A percentile compares a stretch with the other conserved stretches of the same genome.
Evolutionary conservation across 441 rosid genomes (phyloP).

Genomic region (Eutrema salsugineum): DNA sequence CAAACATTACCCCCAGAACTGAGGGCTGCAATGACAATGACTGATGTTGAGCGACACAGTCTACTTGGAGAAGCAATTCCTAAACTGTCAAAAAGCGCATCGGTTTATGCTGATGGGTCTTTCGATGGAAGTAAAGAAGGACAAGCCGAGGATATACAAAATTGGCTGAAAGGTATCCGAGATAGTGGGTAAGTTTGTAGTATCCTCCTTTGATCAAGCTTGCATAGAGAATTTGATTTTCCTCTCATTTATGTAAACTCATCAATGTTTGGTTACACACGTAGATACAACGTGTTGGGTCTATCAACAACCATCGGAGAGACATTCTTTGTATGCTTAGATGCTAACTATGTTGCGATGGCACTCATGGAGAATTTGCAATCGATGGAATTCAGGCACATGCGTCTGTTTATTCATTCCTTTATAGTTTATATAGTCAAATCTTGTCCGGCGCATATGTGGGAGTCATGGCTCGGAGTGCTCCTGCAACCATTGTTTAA

Average conservation of each 20-base stretch:
- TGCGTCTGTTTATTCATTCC: conserved; percentile 71
- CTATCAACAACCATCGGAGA: conserved; percentile 78
- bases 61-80: conserved; percentile 80
- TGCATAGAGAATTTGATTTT: neutral
- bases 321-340: conserved; percentile 69
- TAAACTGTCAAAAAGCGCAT: conserved; percentile 55
- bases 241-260: conserved; percentile 2
- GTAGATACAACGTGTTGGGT: conserved; percentile 87
- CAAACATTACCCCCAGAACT: conserved; percentile 69
- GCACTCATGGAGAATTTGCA: conserved; percentile 86
- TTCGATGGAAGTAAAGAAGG: conserved; percentile 58
- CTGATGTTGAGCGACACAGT: conserved; percentile 58
- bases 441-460: conserved; percentile 65
- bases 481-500: conserved; percentile 65
- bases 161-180: conserved; percentile 95
- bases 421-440: conserved; percentile 56
- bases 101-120: conserved; percentile 59
- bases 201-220: neutral
- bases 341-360: conserved; percentile 49
- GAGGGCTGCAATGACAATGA: conserved; percentile 79
- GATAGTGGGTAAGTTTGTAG: conserved; percentile 82
- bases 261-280: conserved; percentile 22
- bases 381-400: conserved; percentile 93
- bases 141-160: conserved; percentile 63
- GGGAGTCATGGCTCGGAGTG: conserved; percentile 83